Conservation (phyloP, 169 alveolate species). For the Toxoplasma gondii region DNA sequence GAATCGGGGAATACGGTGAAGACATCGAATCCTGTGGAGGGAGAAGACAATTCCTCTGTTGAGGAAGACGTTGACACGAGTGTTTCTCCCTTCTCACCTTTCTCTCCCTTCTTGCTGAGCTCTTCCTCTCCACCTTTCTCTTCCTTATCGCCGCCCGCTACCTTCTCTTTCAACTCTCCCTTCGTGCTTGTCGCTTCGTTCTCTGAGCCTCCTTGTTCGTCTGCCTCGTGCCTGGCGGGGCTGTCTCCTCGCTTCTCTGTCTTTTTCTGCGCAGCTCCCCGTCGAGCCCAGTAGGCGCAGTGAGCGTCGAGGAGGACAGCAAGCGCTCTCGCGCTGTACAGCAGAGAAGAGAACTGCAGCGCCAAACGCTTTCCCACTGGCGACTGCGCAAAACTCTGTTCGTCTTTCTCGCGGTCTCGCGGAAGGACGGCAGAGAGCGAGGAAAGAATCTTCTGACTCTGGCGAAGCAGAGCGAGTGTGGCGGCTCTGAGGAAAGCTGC, state of each 20-base stretch:
- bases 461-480: background rate
- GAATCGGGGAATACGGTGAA: background rate
- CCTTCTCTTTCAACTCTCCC: too few relatives aligned
- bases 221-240: background rate
- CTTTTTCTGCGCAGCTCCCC: background rate
- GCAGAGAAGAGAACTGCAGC: background rate
- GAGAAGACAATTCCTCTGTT: background rate
- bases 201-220: too few relatives aligned
- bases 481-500: constrained; percentile 15
- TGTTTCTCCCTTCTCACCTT: too few relatives aligned
- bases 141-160: too few relatives aligned
- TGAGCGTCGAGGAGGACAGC: constrained; percentile 20
- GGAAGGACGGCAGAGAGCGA: background rate
- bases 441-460: background rate
- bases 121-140: too few relatives aligned
- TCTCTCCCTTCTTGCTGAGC: too few relatives aligned
- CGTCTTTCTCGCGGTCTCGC: background rate
- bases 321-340: background rate
- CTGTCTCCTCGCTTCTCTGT: background rate
- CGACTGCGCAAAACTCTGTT: background rate
- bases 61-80: background rate
- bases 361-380: background rate
- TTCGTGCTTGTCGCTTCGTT: too few relatives aligned
- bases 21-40: background rate
- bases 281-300: background rate